Conservation (phyloP, 208 protist species). For the Leishmania amazonensis region DNA sequence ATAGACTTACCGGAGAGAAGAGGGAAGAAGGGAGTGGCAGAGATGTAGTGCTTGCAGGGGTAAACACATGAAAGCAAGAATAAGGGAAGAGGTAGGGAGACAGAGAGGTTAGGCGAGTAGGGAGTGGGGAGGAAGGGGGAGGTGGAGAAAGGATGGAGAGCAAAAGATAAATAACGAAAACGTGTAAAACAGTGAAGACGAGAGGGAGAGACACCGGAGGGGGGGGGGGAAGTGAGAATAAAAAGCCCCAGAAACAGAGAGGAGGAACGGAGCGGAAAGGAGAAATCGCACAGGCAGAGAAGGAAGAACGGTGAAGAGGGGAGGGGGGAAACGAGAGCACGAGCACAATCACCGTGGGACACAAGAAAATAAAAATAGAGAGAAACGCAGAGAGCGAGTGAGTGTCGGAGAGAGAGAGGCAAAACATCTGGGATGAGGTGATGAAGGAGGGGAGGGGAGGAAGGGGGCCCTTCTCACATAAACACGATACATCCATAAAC, state of each 20-base stretch:
- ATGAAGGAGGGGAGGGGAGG: neutral
- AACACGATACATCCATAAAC: slow-evolving; percentile 4
- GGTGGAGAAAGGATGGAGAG: neutral
- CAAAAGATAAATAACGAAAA: neutral
- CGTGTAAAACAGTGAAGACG: neutral
- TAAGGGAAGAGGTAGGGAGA: neutral
- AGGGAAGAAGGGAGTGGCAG: neutral
- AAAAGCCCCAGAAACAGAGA: slow-evolving; percentile 9
- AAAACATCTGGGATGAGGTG: neutral
- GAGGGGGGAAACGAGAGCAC: neutral
- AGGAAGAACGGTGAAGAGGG: neutral
- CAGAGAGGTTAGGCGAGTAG: too few relatives aligned
- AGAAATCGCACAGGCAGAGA: neutral
- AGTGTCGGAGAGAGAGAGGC: slow-evolving; percentile 5
- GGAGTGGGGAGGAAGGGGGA: neutral
- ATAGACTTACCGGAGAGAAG: neutral
- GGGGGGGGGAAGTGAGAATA: neutral
- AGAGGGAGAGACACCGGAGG: neutral
- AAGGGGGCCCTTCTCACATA: neutral
- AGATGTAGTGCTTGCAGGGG: neutral
- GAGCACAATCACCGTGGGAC: neutral
- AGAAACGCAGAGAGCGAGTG: neutral
- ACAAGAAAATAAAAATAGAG: slow-evolving; percentile 1
- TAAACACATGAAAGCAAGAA: slow-evolving; percentile 1
- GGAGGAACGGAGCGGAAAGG: neutral